Conservation (phyloP, 2,329 filamentous ascomycete species). For the Alternaria atra region DNA sequence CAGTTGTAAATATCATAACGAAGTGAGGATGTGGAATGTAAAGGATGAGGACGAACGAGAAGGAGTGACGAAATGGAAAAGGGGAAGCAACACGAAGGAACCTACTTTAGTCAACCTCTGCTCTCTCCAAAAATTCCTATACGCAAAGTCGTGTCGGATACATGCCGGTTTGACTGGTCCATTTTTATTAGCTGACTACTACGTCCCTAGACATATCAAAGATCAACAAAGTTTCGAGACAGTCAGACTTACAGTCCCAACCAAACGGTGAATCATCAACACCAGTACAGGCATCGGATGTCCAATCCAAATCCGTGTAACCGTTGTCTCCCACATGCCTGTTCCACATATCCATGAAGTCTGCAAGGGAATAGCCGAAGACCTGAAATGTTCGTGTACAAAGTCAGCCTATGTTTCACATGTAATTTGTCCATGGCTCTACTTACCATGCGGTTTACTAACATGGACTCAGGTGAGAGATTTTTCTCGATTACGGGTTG, state of each 20-base stretch:
- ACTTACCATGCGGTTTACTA: background rate
- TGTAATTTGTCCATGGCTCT: background rate
- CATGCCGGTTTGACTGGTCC: background rate
- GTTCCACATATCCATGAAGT: background rate
- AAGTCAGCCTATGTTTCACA: background rate
- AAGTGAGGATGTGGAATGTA: too few species aligned
- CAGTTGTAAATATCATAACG: background rate
- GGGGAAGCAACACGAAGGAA: background rate
- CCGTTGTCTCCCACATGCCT: background rate
- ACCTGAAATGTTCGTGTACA: background rate
- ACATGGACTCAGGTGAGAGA: too few species aligned
- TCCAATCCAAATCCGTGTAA: background rate
- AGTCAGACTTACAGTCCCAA: constrained; percentile 5
- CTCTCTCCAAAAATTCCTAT: background rate
- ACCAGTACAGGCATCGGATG: background rate
- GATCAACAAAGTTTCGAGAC: too few species aligned
- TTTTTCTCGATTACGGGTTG: background rate
- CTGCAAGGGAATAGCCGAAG: background rate
- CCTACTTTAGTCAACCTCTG: background rate
- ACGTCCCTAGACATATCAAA: too few species aligned
- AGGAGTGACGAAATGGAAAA: background rate
- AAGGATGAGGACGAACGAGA: too few species aligned
- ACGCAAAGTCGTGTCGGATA: background rate
- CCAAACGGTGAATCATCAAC: background rate
- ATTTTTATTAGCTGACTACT: too few species aligned